Percentiles rank a stretch among this genome's conserved stretches.
These are phyloP conservation scores for Amaranthus palmeri DNA, from an alignment of 148 eudicot species.

Conservation along the genomic window DNA sequence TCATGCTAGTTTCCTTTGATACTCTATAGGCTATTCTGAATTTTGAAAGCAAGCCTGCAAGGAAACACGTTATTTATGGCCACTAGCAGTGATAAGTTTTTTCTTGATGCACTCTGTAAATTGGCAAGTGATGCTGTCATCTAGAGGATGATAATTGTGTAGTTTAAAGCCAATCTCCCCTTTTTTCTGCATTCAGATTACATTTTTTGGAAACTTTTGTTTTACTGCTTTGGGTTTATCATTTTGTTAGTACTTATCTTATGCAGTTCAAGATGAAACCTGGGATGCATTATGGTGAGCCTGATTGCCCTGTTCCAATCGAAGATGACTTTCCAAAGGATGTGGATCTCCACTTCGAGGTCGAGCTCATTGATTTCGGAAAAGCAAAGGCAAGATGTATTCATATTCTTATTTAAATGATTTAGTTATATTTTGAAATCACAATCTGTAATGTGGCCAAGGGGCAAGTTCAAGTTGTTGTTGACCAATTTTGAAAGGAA, in stretches of 20 bases:
- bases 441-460: neutral
- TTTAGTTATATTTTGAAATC: neutral
- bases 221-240: neutral
- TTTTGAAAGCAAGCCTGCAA: neutral
- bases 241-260: slow-evolving; percentile 11
- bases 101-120: neutral
- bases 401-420: neutral
- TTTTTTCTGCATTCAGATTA: neutral
- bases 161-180: neutral
- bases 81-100: neutral
- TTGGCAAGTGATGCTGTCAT: neutral
- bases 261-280: slow-evolving; percentile 91
- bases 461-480: neutral
- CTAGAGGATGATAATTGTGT: neutral
- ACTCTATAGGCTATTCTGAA: neutral
- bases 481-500: neutral
- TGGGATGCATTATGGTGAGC: slow-evolving; percentile 92
- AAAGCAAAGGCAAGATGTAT: slow-evolving; percentile 70
- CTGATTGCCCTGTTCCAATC: slow-evolving; percentile 77
- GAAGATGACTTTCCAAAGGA: slow-evolving; percentile 83
- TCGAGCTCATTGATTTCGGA: slow-evolving; percentile 82
- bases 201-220: neutral
- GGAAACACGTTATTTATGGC: neutral
- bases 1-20: neutral
- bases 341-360: slow-evolving; percentile 86